Evolutionary conservation across 2,329 filamentous ascomycete species (phyloP), one percentile per base, ranked within the genome.

Genomic region (Clonostachys solani): DNA sequence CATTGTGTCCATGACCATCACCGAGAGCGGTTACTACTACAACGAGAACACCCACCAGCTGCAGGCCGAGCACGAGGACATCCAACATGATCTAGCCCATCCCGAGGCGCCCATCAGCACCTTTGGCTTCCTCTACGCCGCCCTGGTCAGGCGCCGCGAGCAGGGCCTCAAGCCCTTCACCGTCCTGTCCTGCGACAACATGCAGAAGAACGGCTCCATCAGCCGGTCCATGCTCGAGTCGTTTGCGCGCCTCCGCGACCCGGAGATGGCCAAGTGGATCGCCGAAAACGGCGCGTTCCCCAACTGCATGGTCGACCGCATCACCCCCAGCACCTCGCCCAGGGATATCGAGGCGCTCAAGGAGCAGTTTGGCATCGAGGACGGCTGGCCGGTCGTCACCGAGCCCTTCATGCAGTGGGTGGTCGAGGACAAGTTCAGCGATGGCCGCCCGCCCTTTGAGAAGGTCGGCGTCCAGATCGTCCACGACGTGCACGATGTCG

Each of bases 351-450:
- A 52, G 42, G 61, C 64, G 8, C 68, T 78, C 12, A 67, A 71
- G 1, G 60, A 70, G 8, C 51, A 60, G 34, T 76, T 77, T 45
- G 71, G 66, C 49, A 69, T 78, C 43, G 63, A 74, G 53, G 75
- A 78, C 52, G 57, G 63, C 5, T 78, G 75, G 75, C 75, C 75
- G 1, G 74, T 78, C 6, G 74, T 78, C 17, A 78, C 75, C 1
- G 75, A 78, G 66, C 75, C 75, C 37, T 78, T 78, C 49, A 77
- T 72, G 68, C 75, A 78, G 61, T 77, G 75, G 75, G 75, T 78
- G 2, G 64, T 78, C 44, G 75, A 78, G 60, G 74, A 78, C 62
- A 63, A 71, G 48, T 78, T 78, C 59, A 63, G 55, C 50, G 67
- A 77, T 49, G 75, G 74, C 36, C 75, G 75, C 41, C 75, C 75